A percentile compares a stretch with the other conserved stretches of the same genome.
These are phyloP conservation scores for Chaetothyriales sp. DNA, from an alignment of 2,329 filamentous ascomycete genomes.

Conservation along the genomic window DNA sequence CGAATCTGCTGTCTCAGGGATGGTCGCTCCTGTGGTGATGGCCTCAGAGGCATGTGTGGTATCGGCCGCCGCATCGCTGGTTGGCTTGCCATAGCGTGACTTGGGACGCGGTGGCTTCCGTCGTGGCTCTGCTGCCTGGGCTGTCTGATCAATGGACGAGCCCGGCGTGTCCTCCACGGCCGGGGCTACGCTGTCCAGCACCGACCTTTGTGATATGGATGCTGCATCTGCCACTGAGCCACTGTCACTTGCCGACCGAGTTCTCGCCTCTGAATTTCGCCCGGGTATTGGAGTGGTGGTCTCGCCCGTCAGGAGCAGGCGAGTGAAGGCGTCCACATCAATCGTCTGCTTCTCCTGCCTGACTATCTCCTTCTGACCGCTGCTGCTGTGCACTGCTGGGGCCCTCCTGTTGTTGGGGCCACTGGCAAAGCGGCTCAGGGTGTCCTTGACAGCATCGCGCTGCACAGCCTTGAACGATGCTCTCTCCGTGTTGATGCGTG, in stretches of 20 bases:
- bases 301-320: slow-evolving; percentile 60
- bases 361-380: slow-evolving; percentile 2
- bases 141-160: slow-evolving; percentile 43
- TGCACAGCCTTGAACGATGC: slow-evolving; percentile 2
- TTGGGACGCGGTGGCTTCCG: slow-evolving; percentile 15
- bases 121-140: slow-evolving; percentile 1
- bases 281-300: slow-evolving; percentile 23
- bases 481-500: slow-evolving; percentile 15
- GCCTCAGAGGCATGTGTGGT: not conserved
- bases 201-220: slow-evolving; percentile 44
- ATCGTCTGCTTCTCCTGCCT: slow-evolving; percentile 32
- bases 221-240: slow-evolving; percentile 44
- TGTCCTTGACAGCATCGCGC: slow-evolving; percentile 12
- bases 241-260: slow-evolving; percentile 21
- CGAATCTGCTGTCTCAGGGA: not conserved
- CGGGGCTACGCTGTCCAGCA: slow-evolving; percentile 38
- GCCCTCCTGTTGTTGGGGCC: slow-evolving; percentile 1
- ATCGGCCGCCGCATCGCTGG: not conserved
- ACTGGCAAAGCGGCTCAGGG: slow-evolving; percentile 14
- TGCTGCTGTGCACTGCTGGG: not conserved
- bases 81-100: not conserved
- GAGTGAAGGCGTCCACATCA: slow-evolving; percentile 65
- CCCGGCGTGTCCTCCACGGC: slow-evolving; percentile 37
- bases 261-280: slow-evolving; percentile 13
- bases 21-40: not conserved